Base-by-base conservation (phyloP, 1,139 yeast genomes). In the Pneumocystis sp. region DNA sequence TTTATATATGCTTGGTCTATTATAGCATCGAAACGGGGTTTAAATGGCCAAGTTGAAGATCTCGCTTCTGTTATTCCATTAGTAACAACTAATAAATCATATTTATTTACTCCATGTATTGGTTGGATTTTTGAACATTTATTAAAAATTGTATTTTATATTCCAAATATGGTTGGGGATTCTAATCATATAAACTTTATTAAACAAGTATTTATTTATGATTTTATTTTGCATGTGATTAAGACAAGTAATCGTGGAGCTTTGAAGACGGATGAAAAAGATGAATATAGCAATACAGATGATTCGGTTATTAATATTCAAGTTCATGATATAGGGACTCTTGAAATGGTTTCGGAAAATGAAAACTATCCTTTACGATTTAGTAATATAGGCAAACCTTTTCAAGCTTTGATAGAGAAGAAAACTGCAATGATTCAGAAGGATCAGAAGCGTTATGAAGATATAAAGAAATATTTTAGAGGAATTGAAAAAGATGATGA, bases 41-140 rank as follows among this genome's bases (percentile, higher is more conserved):
- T 74, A 63, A 72, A 71, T 5, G 73, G 73, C 42, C 66, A 66
- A 8, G 66, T 71, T 7, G 66, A 57, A 37, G 61, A 45, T n/a
- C 63, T 67, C 39, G 64, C 73, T 68, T 61, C 71, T 64, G 78
- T 81, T 44, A 74, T 83, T 35, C 82, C 85, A 17, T 5, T 31
- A 17, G 17, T 40, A 10, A 35, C 39, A 31, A 63, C 44, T n/a
- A 63, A 64, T n/a, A 45, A 63, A 31, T 35, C 65, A 39, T 31
- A 65, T 60, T 21, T 65, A 69, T 72, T 84, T 64, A 80, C 85
- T n/a, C 95, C 96, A 1, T 91, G 97, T 73, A 83, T 90, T 69
- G 97, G 97, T 10, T 86, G 91, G 90, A 74, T 84, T 64, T 73
- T 82, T 19, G 85, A 83, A 69, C 78, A 88, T 65, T 73, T 85